Evolutionary conservation across 2,329 filamentous ascomycete genomes (phyloP).

Genomic region (Apiospora pterosperma): DNA sequence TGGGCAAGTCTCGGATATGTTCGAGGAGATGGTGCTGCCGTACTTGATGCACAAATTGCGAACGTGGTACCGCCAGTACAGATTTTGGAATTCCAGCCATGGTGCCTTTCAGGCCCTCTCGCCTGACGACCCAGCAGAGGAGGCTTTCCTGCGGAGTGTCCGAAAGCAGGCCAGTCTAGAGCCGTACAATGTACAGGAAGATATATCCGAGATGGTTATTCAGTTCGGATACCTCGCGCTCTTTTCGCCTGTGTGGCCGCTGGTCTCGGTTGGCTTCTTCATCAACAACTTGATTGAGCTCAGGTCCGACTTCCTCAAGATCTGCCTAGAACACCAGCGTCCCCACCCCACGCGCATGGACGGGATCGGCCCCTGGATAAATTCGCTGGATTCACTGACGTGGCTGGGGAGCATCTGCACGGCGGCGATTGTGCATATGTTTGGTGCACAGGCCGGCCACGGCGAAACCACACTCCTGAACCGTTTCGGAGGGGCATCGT

Average conservation of each 20-base stretch:
- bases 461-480: conserved; percentile 23
- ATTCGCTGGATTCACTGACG: conserved; percentile 63
- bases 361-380: conserved; percentile 71
- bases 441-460: conserved; percentile 53
- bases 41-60: conserved; percentile 59
- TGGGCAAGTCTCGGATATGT: conserved; percentile 67
- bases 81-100: conserved; percentile 24
- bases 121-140: conserved; percentile 61
- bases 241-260: conserved; percentile 73
- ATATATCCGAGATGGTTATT: conserved; percentile 70
- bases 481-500: conserved; percentile 46
- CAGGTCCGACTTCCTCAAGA: conserved; percentile 73
- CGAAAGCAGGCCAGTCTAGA: conserved; percentile 66
- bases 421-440: conserved; percentile 71
- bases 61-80: conserved; percentile 42
- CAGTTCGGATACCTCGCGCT: conserved; percentile 72
- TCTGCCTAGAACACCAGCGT: conserved; percentile 69
- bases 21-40: conserved; percentile 69
- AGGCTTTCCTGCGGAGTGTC: conserved; percentile 58
- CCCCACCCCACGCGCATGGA: conserved; percentile 67
- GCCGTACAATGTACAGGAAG: conserved; percentile 68
- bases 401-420: conserved; percentile 73
- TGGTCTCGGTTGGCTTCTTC: conserved; percentile 69
- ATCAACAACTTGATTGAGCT: conserved; percentile 77
- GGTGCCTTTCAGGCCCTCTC: conserved; percentile 43